Evolutionary conservation across 164 flowering plant species (phyloP), one percentile per base, ranked within the genome.

Genomic region (Macadamia tetraphylla): DNA sequence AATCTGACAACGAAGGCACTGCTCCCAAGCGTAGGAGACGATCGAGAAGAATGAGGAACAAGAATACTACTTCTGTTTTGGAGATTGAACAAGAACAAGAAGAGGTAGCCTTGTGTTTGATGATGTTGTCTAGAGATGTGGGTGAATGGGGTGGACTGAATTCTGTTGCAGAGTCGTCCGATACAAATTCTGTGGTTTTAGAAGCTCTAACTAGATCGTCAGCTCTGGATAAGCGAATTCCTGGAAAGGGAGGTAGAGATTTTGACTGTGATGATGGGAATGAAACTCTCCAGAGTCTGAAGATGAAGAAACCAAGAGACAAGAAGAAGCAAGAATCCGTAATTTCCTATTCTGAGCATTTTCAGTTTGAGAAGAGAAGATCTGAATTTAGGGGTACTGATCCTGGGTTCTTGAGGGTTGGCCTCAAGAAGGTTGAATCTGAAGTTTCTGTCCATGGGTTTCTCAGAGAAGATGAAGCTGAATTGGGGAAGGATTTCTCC

Each of bases 111-210:
- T 77, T 80, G 73, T 83, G 86, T 71, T 83, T 92, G 82, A 84
- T 92, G 91, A 79, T 92, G 96, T 60, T 92, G 65, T 92, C 98
- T 44, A 84, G 83, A 73, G 98, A 89, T 73, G 80, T 83, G 9
- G 71, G 84, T 6, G 52, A 66, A 29, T 72, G 82, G 84, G 79
- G 79, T 44, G 77, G 83, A 8, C 42, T 71, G 29, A 74, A 81
- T 74, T 78, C 83, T 3, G 77, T 81, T 71, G 83, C 69, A 0
- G 92, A 90, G 42, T 84, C 87, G 65, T 93, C 95, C 6, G 89
- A 82, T 64, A 85, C 79, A 70, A 78, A 84, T 79, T 87, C 93
- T 51, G 83, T 82, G 6, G 82, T 85, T 71, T 68, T 86, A 12
- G 92, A 86, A 75, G 74, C 80, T 63, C 9, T 4, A 8, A 46